phyloP scores from a whole-genome alignment of 768 basidiomycete genomes.

The Cystobasidium ongulense region DNA sequence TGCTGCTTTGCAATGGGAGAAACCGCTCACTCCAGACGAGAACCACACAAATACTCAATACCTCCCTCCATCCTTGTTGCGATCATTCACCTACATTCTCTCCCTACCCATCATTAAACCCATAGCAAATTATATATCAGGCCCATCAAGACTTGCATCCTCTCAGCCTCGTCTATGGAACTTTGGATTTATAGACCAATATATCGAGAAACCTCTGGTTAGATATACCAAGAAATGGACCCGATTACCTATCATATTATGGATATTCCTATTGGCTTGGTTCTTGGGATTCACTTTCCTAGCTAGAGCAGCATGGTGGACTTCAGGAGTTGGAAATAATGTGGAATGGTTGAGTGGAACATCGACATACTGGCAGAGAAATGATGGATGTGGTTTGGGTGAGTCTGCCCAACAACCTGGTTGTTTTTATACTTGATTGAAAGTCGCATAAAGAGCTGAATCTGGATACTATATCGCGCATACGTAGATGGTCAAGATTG shows the following conservation, averaged over 20 bases:
- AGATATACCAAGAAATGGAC: constrained; percentile 14
- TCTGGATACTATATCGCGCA: no score
- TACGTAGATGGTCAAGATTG: constrained; percentile 7
- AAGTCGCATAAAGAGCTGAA: no score
- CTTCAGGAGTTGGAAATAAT: not conserved
- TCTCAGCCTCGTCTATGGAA: constrained; percentile 3
- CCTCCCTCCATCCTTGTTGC: not conserved
- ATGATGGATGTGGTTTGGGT: constrained; percentile 25
- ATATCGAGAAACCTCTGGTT: not conserved
- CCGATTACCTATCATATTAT: not conserved
- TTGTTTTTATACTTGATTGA: no score
- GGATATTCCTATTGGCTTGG: constrained; percentile 26
- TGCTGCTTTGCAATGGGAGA: not conserved
- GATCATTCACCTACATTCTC: not conserved
- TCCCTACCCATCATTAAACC: not conserved
- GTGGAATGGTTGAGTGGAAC: constrained; percentile 16
- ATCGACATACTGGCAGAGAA: constrained; percentile 12
- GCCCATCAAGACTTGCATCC: not conserved
- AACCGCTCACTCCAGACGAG: not conserved
- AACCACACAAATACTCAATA: constrained; percentile 23
- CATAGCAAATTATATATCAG: not conserved
- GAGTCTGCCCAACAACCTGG: not conserved
- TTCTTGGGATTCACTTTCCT: constrained; percentile 25
- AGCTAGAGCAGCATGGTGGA: constrained; percentile 21
- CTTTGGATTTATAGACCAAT: not conserved